Evolutionary conservation across 2,329 filamentous ascomycete genomes (phyloP).

Genomic region (Phoma sp.): DNA sequence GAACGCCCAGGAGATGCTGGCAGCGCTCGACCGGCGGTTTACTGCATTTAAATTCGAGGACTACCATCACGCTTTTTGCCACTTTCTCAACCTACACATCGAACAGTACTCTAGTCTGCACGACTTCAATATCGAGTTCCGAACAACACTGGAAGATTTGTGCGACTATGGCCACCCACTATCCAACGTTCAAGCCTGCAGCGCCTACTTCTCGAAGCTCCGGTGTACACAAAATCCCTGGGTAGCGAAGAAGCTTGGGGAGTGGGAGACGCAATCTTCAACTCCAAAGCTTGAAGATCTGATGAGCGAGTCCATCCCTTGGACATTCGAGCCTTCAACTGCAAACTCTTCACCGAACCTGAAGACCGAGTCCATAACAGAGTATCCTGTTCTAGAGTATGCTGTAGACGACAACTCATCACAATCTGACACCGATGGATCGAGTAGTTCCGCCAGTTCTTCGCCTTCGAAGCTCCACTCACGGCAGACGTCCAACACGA

Average conservation of each 20-base stretch:
- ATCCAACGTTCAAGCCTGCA: constrained; percentile 44
- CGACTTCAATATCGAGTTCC: constrained; percentile 46
- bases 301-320: constrained; percentile 41
- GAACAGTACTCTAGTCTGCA: constrained; percentile 41
- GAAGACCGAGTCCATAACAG: constrained; percentile 28
- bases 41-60: constrained; percentile 40
- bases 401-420: constrained; percentile 22
- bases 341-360: constrained; percentile 26
- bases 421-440: constrained; percentile 30
- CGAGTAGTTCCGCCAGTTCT: constrained; percentile 16
- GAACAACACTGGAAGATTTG: constrained; percentile 40
- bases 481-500: constrained; percentile 30
- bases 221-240: constrained; percentile 47
- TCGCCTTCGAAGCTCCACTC: constrained; percentile 23
- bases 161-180: constrained; percentile 44
- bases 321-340: constrained; percentile 39
- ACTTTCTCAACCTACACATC: constrained; percentile 47
- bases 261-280: constrained; percentile 35
- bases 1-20: constrained; percentile 42
- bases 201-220: constrained; percentile 48
- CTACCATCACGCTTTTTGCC: constrained; percentile 47
- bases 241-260: constrained; percentile 42
- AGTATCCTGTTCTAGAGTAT: constrained; percentile 31
- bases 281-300: constrained; percentile 34
- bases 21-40: constrained; percentile 39